Conservation (phyloP, 148 eudicot genomes). For the Rhododendron molle region DNA sequence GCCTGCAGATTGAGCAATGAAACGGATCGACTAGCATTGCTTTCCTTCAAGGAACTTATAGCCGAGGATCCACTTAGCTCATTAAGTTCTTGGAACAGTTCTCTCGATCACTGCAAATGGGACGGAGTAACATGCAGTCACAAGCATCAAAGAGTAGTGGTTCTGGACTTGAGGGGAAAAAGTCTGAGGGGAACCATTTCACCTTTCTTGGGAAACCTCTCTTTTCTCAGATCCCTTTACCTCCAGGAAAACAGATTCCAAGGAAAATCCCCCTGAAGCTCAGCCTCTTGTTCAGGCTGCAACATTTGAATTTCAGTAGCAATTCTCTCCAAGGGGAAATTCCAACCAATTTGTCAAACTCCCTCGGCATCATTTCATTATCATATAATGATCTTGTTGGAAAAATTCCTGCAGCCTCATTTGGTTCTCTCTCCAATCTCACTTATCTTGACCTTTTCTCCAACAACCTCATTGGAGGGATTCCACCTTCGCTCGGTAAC, state of each 20-base stretch:
- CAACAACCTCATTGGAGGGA: not conserved
- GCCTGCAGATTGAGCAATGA: not conserved
- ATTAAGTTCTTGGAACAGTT: not conserved
- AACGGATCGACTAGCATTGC: not conserved
- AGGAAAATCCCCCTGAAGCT: not conserved
- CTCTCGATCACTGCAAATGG: not conserved
- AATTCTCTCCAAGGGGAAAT: slow-evolving; percentile 4
- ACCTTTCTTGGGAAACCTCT: not conserved
- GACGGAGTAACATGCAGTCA: not conserved
- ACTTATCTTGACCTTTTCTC: not conserved
- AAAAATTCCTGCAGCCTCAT: not conserved
- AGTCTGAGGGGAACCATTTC: not conserved
- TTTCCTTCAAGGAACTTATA: not conserved
- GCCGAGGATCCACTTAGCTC: not conserved
- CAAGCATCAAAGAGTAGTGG: not conserved
- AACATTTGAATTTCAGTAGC: not conserved
- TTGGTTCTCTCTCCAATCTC: not conserved
- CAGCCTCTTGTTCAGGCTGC: not conserved
- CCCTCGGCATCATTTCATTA: not conserved
- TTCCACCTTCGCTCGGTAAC: not conserved
- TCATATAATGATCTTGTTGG: not conserved
- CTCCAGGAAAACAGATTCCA: not conserved
- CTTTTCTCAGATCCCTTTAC: not conserved
- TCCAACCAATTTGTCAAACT: not conserved
- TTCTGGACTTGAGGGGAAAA: not conserved